These are phyloP conservation scores for Carex myosuroides DNA, from an alignment of 176 grass and related monocot species.

Conservation along the genomic window DNA sequence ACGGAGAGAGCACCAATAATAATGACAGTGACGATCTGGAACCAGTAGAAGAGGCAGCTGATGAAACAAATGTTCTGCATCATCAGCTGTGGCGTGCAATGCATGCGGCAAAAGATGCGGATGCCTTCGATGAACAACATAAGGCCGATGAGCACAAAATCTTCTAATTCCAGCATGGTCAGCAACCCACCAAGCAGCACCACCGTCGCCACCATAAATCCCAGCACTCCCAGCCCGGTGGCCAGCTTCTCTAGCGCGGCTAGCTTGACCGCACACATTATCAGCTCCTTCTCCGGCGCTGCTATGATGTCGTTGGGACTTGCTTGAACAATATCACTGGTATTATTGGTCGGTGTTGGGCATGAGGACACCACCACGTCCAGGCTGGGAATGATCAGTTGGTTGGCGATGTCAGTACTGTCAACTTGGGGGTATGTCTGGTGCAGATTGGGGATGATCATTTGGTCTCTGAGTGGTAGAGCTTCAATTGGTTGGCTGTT, in stretches of 20 bases:
- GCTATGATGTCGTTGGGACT: neutral
- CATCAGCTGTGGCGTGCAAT: neutral
- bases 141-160: constrained; percentile 64
- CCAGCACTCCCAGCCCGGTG: constrained; percentile 62
- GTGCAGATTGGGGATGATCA: too few species aligned
- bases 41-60: constrained; percentile 43
- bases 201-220: constrained; percentile 83
- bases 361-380: neutral
- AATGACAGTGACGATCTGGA: constrained; percentile 49
- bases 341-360: neutral
- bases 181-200: constrained; percentile 78
- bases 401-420: neutral
- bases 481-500: too few species aligned
- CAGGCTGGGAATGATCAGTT: neutral
- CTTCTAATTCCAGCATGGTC: constrained; percentile 37
- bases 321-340: neutral
- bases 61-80: constrained; percentile 36
- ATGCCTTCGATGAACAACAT: constrained; percentile 73
- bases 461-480: too few species aligned
- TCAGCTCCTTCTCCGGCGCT: constrained; percentile 50
- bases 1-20: constrained; percentile 44
- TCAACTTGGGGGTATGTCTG: too few species aligned
- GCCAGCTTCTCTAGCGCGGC: constrained; percentile 78
- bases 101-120: constrained; percentile 60
- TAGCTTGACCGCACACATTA: constrained; percentile 53